Base-by-base conservation (phyloP, 495 filamentous ascomycete species). In the Penicillium simplicissimum region DNA sequence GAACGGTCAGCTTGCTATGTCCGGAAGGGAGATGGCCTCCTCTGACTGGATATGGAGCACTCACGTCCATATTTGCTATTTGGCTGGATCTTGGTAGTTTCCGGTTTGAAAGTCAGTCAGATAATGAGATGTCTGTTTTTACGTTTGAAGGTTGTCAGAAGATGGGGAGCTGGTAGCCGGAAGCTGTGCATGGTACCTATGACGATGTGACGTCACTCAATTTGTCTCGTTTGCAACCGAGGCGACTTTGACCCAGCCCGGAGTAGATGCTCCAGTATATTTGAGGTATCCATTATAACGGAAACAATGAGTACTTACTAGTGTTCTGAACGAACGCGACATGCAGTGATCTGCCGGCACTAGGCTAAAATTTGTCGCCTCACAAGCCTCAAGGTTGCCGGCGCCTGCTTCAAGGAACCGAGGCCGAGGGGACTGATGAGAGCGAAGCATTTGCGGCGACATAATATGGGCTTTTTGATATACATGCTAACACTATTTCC, bases 41-140 rank as follows among this genome's bases (percentile, higher is more conserved):
- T 21, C 21, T 11, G 11, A 3, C 15, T 8, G 14, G 45, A 15
- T 9, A 8, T 23, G 14, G 10, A 28, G 31, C 15, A 52, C 61
- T 53, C 62, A 71, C 66, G 62, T 71, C 68, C 67, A 70, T 70
- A 8, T 42, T 43, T 4, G 8, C 8, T 55, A 9, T 7, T 8
- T 55, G 7, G 19, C 3, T 40, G 5, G 8, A 11, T 19, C 4
- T 15, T 7, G 19, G 28, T 9, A 19, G 7, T 36, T 1, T 34
- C 7, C 8, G 36, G n/a, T 36, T 13, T 15, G 17, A 15, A 10
- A 21, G 2, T 19, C 5, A 17, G 7, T 23, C 5, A 21, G 42
- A 45, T 45, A 23, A 17, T 23, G 42, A 14, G 8, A 23, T 6
- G 37, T 40, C 37, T 40, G 42, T 4, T 19, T 19, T 21, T 23